Evolutionary conservation across 371 early-diverging fungal genomes (phyloP), one percentile per base, ranked within the genome.

Genomic region (Capniomyces stellatus): DNA sequence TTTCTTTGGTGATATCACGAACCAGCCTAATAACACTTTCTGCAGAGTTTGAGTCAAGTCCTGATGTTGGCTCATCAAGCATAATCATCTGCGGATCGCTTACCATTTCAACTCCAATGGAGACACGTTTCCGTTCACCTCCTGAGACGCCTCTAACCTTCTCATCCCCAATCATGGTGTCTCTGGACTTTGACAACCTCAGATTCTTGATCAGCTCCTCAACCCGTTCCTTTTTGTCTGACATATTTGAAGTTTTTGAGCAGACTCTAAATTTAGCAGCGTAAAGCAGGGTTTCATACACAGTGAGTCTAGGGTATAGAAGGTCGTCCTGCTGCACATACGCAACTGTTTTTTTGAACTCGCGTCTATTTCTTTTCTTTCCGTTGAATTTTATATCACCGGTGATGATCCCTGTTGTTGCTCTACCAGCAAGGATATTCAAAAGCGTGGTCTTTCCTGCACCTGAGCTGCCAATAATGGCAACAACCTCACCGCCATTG

Each of bases 21-120:
- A 85, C 71, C 24, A 78, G 74, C 21, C 67, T 59, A 18, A 77
- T 65, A 6, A 85, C 71, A 56, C 70, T 69, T 50, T 70, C 64
- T 56, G 94, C 89, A 21, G 85, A 87, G 31, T 87, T 81, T 12
- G 88, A 78, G 69, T 96, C 97, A 22, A 96, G 71, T 53, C 94
- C 92, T 56, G 82, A 78, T 0, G 87, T 88, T 31, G 86, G 81
- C 29, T 86, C 88, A 58, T 92, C 91, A 76, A 88, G 82, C 58
- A 85, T 75, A 54, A 82, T 77, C 56, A 87, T 70, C 4, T 77
- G 63, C 29, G 83, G 81, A 21, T 70, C 69, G 1, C 83, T 76
- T 1, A 89, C 77, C 56, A 93, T 79, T 68, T 91, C 87, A 64
- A 82, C 83, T 23, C 85, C 90, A 55, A 90, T 87, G 0, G 80